A percentile compares a stretch with the other conserved stretches of the same genome.
phyloP scores from a whole-genome alignment of 768 basidiomycete genomes.

The Pisolithus orientalis region DNA sequence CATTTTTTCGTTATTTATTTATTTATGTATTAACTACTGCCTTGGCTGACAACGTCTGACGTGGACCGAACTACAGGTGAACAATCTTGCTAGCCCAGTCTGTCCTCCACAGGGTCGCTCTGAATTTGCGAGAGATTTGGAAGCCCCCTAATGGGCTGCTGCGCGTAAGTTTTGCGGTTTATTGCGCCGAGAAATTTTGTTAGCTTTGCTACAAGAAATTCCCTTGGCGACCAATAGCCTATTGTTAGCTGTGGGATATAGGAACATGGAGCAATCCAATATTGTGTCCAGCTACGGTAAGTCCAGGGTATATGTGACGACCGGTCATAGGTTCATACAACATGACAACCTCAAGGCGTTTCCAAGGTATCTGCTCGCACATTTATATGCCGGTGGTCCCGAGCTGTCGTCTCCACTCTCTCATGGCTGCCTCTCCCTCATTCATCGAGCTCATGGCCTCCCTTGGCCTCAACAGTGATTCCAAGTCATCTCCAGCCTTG shows the following conservation, averaged over 20 bases:
- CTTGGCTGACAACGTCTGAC: no score
- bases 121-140: no score
- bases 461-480: conserved; percentile 58
- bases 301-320: conserved; percentile 21
- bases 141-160: no score
- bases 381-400: conserved; percentile 20
- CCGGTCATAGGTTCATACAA: conserved; percentile 15
- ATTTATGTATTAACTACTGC: no score
- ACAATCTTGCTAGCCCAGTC: no score
- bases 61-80: no score
- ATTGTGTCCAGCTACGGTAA: not conserved
- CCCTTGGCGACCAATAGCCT: conserved; percentile 58
- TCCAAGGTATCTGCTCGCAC: conserved; percentile 21
- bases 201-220: conserved; percentile 25
- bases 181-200: no score
- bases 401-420: conserved; percentile 21
- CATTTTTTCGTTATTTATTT: no score
- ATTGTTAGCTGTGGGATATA: conserved; percentile 29
- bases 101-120: conserved; percentile 1
- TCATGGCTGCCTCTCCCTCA: conserved; percentile 74
- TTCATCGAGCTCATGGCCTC: conserved; percentile 86
- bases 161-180: no score
- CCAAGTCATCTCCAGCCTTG: conserved; percentile 26
- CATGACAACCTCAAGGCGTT: conserved; percentile 33
- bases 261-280: conserved; percentile 11